phyloP scores from a whole-genome alignment of 345 rosid species.

The Eucalyptus lansdowneana region DNA sequence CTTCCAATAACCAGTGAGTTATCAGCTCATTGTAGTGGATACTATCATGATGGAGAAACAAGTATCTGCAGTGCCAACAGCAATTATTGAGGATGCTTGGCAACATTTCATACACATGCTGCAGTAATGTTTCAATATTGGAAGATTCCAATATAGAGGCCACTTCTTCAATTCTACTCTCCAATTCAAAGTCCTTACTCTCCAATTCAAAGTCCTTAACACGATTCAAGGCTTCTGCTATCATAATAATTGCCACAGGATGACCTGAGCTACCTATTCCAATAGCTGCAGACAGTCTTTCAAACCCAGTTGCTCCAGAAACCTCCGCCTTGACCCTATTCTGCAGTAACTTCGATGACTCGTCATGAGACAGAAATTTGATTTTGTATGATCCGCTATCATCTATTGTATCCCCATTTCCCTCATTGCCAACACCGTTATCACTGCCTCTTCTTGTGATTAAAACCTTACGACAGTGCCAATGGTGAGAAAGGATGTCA shows the following conservation, averaged over 20 bases:
- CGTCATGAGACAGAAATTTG: rapidly evolving
- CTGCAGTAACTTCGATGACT: rapidly evolving
- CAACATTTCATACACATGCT: background rate
- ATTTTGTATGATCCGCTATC: rapidly evolving
- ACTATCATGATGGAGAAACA: rapidly evolving
- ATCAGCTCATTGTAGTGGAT: slow-evolving; percentile 26
- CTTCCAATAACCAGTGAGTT: slow-evolving; percentile 60
- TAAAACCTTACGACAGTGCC: background rate
- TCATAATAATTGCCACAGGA: rapidly evolving
- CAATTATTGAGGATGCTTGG: background rate
- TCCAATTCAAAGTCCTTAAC: background rate
- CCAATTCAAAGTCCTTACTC: background rate
- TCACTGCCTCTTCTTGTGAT: background rate
- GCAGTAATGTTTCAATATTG: background rate
- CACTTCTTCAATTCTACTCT: background rate
- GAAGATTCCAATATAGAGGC: background rate
- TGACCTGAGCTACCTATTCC: rapidly evolving
- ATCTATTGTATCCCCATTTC: rapidly evolving
- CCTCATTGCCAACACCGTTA: background rate
- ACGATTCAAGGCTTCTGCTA: background rate
- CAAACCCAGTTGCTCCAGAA: rapidly evolving
- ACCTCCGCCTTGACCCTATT: rapidly evolving
- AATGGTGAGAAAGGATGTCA: rapidly evolving
- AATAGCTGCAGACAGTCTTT: background rate
- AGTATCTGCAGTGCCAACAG: background rate